Percentiles rank a stretch among this genome's conserved stretches.
These are phyloP conservation scores for Silene uniflora DNA, from an alignment of 148 eudicot species.

Conservation along the genomic window DNA sequence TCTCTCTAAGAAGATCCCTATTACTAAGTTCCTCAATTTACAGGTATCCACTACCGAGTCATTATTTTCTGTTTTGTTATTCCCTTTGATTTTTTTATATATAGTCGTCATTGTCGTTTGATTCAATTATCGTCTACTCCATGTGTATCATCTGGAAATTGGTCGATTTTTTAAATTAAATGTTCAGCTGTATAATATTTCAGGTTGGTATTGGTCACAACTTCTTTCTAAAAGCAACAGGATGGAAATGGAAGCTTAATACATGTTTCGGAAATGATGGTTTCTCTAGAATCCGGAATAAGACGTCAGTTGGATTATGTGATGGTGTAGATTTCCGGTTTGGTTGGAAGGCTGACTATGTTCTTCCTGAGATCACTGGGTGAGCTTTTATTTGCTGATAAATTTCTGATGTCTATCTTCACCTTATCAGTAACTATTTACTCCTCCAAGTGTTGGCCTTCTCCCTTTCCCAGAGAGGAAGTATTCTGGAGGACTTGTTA, in stretches of 20 bases:
- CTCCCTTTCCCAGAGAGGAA: too few relatives aligned
- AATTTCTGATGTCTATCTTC: background rate
- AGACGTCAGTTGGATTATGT: slow-evolving; percentile 72
- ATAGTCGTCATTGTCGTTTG: background rate
- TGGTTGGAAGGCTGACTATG: slow-evolving; percentile 94
- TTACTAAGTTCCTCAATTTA: slow-evolving; percentile 75
- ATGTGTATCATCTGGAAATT: background rate
- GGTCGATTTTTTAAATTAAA: background rate
- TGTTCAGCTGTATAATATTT: slow-evolving; percentile 17
- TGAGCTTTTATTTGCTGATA: slow-evolving; percentile 29
- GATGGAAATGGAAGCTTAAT: slow-evolving; percentile 92
- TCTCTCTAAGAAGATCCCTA: slow-evolving; percentile 84
- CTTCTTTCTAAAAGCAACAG: slow-evolving; percentile 62
- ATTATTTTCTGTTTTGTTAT: background rate
- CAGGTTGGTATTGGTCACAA: slow-evolving; percentile 89
- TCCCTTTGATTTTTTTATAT: background rate
- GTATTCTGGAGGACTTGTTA: too few relatives aligned
- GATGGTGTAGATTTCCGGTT: slow-evolving; percentile 92
- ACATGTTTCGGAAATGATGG: slow-evolving; percentile 86
- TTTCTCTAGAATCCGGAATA: slow-evolving; percentile 74
- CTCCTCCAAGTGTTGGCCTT: too few relatives aligned
- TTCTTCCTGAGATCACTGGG: slow-evolving; percentile 92
- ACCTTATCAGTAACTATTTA: background rate
- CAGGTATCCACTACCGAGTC: slow-evolving; percentile 37
- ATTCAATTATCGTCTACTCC: background rate